A percentile compares a stretch with the other conserved stretches of the same genome.
phyloP scores from a whole-genome alignment of 441 rosid species.

The Corymbia calophylla region DNA sequence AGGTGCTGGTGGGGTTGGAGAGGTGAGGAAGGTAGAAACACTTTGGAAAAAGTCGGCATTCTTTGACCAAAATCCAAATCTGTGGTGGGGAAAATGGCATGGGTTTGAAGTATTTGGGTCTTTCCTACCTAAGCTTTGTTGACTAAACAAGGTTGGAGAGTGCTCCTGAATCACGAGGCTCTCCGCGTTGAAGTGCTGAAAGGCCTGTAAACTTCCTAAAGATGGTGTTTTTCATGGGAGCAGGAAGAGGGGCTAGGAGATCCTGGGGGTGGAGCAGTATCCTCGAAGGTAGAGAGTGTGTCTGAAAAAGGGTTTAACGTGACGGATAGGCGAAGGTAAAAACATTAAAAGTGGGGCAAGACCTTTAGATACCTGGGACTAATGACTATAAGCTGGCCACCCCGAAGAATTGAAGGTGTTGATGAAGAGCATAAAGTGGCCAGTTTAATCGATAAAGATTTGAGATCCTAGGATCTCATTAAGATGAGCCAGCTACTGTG shows the following conservation, averaged over 20 bases:
- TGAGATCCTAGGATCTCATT: not conserved
- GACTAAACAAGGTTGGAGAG: not conserved
- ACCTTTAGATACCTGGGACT: not conserved
- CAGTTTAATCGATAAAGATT: not conserved
- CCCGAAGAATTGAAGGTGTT: not conserved
- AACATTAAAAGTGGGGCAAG: not conserved
- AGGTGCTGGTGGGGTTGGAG: not conserved
- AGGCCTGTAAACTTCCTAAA: not conserved
- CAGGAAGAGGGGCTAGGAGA: not conserved
- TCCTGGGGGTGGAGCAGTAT: not conserved
- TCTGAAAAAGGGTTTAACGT: not conserved
- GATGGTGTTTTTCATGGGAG: not conserved
- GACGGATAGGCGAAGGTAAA: not conserved
- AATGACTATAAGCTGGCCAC: not conserved
- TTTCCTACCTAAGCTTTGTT: not conserved
- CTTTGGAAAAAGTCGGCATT: not conserved
- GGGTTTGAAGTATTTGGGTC: not conserved
- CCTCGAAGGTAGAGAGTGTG: not conserved
- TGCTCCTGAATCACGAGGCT: not conserved
- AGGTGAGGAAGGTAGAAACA: not conserved
- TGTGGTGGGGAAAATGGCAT: not conserved
- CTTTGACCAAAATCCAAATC: not conserved
- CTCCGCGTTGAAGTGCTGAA: not conserved
- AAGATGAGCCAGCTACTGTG: not conserved
- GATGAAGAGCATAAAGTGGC: not conserved